A percentile compares a stretch with the other conserved stretches of the same genome.
Conservation (phyloP, 2,329 filamentous ascomycete genomes). For the Talaromyces funiculosus region DNA sequence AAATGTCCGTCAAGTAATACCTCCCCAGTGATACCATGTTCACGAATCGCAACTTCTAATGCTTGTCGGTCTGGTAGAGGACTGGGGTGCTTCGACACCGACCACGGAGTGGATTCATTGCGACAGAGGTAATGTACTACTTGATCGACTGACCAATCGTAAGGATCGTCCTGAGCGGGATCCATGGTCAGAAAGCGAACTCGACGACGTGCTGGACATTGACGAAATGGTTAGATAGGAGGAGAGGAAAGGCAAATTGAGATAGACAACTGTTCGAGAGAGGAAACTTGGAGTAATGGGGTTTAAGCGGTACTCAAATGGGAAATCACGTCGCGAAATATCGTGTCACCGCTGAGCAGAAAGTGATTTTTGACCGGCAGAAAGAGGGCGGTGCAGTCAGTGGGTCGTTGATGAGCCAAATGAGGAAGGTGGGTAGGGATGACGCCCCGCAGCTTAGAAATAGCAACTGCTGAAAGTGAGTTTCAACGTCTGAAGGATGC, state of each 20-base stretch:
- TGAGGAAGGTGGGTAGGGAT: slow-evolving; percentile 9
- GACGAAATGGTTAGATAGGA: neutral
- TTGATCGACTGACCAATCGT: slow-evolving; percentile 63
- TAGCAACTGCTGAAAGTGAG: neutral
- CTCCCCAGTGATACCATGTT: slow-evolving; percentile 62
- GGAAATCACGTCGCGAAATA: neutral
- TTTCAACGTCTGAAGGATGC: neutral
- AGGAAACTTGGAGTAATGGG: too few relatives aligned
- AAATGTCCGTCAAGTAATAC: slow-evolving; percentile 37
- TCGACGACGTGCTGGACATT: neutral
- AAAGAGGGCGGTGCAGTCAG: slow-evolving; percentile 3
- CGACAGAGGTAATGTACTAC: slow-evolving; percentile 63
- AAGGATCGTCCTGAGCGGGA: slow-evolving; percentile 55
- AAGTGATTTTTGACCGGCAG: slow-evolving; percentile 4
- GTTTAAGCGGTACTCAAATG: neutral
- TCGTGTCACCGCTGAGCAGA: neutral
- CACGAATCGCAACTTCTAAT: slow-evolving; percentile 53
- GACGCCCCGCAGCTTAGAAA: slow-evolving; percentile 11
- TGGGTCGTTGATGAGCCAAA: slow-evolving; percentile 1
- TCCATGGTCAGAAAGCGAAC: slow-evolving; percentile 19
- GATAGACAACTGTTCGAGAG: neutral
- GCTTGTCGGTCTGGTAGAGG: slow-evolving; percentile 47
- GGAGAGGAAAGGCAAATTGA: neutral
- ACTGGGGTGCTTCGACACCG: slow-evolving; percentile 22
- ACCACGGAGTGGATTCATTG: slow-evolving; percentile 41